Evolutionary conservation across 2,329 filamentous ascomycete genomes (phyloP).

Genomic region (Iodosphaeria phyllophila): DNA sequence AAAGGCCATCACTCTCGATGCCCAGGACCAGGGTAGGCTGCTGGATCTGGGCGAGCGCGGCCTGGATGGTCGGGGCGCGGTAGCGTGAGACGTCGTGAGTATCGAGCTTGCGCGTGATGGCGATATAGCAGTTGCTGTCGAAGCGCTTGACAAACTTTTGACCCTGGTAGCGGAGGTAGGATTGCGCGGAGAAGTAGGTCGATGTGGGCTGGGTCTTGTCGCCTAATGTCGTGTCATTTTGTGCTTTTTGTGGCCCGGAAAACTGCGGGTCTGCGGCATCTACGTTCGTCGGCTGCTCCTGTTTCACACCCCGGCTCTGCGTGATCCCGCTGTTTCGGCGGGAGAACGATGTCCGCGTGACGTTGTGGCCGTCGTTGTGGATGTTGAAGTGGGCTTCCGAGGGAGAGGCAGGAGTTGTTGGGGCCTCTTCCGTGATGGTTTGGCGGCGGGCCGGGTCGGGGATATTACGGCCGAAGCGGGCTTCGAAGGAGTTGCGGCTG

Average conservation of each 20-base stretch:
- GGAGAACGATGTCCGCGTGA: conserved; percentile 33
- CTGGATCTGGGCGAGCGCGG: conserved; percentile 64
- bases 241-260: conserved; percentile 39
- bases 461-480: conserved; percentile 82
- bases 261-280: conserved; percentile 46
- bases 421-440: conserved; percentile 54
- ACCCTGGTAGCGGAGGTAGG: conserved; percentile 90
- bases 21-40: conserved; percentile 85
- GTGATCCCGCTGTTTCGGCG: conserved; percentile 21
- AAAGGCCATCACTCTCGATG: conserved; percentile 88
- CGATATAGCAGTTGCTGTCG: conserved; percentile 97
- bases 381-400: conserved; percentile 61
- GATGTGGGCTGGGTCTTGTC: conserved; percentile 36
- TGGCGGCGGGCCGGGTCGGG: conserved; percentile 72
- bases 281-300: conserved; percentile 5
- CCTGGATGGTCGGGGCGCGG: conserved; percentile 46
- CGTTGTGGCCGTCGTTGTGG: conserved; percentile 65
- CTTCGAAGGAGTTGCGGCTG: conserved; percentile 91
- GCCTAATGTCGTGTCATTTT: conserved; percentile 28
- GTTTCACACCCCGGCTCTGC: conserved; percentile 3
- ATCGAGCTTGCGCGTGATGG: conserved; percentile 93
- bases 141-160: conserved; percentile 94
- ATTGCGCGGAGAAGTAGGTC: conserved; percentile 97
- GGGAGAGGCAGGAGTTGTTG: conserved; percentile 39
- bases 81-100: conserved; percentile 85